Base-by-base conservation (phyloP, 1,284 basidiomycete species). In the Pascua guehoae region DNA sequence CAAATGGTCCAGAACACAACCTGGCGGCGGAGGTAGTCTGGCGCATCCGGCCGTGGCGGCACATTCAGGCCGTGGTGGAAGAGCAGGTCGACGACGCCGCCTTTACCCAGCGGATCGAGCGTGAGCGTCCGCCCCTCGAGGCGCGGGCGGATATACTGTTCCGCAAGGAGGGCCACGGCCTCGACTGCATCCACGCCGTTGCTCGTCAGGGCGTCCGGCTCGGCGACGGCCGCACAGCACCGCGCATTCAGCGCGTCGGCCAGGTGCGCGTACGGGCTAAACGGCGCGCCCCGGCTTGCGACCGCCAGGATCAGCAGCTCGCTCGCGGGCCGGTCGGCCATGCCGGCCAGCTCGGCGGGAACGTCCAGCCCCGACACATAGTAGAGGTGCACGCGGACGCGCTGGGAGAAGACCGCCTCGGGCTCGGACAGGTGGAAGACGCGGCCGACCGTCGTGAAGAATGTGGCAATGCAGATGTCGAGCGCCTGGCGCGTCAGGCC, bases 91-190 rank as follows among this genome's bases (percentile, higher is more conserved):
- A 58, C 49, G 36, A 50, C 57, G 2, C 44, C 40, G 16, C 57
- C 57, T 36, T 58, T 58, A 18, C 57, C 57, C 12, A 58, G 52
- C 15, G 57, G 57, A 32, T 58, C 52, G n/a, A 58, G 39, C 8
- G 39, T 17, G 1, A 40, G 44, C 4, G 52, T 32, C 4, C 49
- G 47, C 47, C 18, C 37, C 18, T 14, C 16, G 18, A 51, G 49
- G 5, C 57, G 48, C 2, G 57, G 45, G 10, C 45, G 48, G 2
- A 58, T 38, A 8, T 41, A 41, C 8, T 51, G 42, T 41, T 58
- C 57, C 10, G 57, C 54, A 8, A 58, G 49, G 1, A 58, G 41
- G 8, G 51, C 36, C 11, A 58, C 36, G 7, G 57, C 43, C 24
- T 58, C 57, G 37, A 58, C 40, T 5, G 49, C 52, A 40, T 58